Evolutionary conservation across 805 yeast species (phyloP).

Genomic region (Brettanomyces naardenensis): DNA sequence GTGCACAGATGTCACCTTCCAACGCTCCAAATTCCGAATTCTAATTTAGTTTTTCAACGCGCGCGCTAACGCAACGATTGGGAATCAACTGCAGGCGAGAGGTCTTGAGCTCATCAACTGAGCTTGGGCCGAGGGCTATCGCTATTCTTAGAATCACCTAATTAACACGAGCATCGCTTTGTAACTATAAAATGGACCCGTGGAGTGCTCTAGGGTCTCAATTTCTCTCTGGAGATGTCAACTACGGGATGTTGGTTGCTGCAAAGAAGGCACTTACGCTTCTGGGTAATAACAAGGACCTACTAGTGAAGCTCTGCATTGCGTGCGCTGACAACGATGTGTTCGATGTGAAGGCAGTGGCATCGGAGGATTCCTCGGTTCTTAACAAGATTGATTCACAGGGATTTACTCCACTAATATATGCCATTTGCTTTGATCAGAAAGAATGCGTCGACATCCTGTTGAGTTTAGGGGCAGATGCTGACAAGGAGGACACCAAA

Average conservation of each 20-base stretch:
- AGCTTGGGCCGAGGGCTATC: too few relatives aligned
- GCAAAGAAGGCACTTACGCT: conserved; percentile 29
- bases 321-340: conserved; percentile 33
- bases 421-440: conserved; percentile 49
- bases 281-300: conserved; percentile 21
- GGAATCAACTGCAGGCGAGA: too few relatives aligned
- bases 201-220: conserved; percentile 20
- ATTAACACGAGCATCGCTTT: too few relatives aligned
- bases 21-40: too few relatives aligned
- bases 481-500: conserved; percentile 42
- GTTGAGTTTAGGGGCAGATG: conserved; percentile 34
- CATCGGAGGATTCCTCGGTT: conserved; percentile 12
- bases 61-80: too few relatives aligned
- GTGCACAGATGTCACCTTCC: too few relatives aligned
- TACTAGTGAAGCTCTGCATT: conserved; percentile 26
- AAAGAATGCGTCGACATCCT: conserved; percentile 41
- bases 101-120: too few relatives aligned
- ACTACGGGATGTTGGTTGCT: conserved; percentile 25
- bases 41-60: too few relatives aligned
- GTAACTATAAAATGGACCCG: too few relatives aligned
- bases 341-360: conserved; percentile 20
- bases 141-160: too few relatives aligned
- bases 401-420: conserved; percentile 41
- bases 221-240: conserved; percentile 19
- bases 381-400: conserved; percentile 27